Conservation (phyloP, 2,329 filamentous ascomycete genomes). For the Parafenestella ontariensis region DNA sequence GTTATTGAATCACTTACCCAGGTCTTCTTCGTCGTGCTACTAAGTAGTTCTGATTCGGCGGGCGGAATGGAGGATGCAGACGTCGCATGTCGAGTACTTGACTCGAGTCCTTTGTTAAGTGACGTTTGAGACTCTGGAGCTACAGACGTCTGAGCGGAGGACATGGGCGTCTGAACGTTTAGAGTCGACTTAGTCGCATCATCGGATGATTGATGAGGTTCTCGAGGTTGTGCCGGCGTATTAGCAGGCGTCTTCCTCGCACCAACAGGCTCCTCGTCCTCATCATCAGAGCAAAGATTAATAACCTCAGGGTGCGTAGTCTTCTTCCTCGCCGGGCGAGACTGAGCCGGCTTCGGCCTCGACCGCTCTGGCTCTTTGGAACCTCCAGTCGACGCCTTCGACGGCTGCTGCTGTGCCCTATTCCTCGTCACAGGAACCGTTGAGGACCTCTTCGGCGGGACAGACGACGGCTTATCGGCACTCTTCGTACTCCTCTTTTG, state of each 20-base stretch:
- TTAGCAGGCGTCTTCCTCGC: not conserved
- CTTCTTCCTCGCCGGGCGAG: not conserved
- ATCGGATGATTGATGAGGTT: not conserved
- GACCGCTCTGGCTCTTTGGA: not conserved
- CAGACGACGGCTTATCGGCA: not conserved
- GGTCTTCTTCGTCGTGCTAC: not conserved
- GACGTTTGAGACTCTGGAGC: not conserved
- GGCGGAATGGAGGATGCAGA: not conserved
- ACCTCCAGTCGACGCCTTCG: not conserved
- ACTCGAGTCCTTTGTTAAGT: not conserved
- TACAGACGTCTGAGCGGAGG: not conserved
- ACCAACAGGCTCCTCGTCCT: not conserved
- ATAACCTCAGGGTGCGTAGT: not conserved
- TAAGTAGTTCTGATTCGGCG: not conserved
- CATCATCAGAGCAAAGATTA: constrained; percentile 16
- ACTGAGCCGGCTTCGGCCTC: not conserved
- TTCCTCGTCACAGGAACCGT: too few relatives aligned
- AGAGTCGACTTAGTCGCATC: not conserved
- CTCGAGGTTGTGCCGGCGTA: not conserved
- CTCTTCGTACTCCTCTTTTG: not conserved
- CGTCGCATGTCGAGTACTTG: not conserved
- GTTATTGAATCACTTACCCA: not conserved
- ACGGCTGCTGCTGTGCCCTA: not conserved
- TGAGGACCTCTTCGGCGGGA: not conserved
- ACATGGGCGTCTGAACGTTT: not conserved